Base-by-base conservation (phyloP, 495 filamentous ascomycete genomes). In the Annulohypoxylon stygium region DNA sequence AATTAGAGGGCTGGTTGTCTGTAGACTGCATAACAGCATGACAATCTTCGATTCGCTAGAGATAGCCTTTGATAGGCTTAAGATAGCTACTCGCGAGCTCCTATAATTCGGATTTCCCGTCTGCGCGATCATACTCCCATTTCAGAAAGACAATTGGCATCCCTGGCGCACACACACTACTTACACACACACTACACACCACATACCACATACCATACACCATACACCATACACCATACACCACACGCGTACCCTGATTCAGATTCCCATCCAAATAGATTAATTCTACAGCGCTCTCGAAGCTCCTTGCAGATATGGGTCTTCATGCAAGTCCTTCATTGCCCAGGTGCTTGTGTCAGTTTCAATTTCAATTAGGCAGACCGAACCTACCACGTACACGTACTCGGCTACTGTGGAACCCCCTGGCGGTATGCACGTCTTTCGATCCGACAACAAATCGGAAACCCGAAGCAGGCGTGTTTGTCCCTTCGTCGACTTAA, bases 401-500 rank as follows among this genome's bases (percentile, higher is more conserved):
- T 67, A 67, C 62, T 70, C 72, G 72, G 59, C 63, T 45, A 51
- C 63, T 59, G 71, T 69, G 71, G 66, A 43, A 62, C 57, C 57
- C 63, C 54, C 43, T 61, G 57, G 53, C 72, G 72, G 72, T 74
- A 74, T 74, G 72, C 72, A 74, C 62, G 67, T 64, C 58, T 70
- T 63, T 74, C 67, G 67, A 74, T 64, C 72, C 72, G 72, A 70
- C 67, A 57, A 26, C 72, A 74, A 74, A 74, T 70, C 72, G 72
- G 72, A 74, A 67, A 70, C 57, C 67, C 72, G 67, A 74, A 58
- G 50, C 12, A 20, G 39, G 36, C 47, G 41, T 41, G 11, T 50
- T 47, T 57, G 39, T 70, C 45, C 41, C 41, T 51, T 45, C 41
- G 34, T 30, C 43, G 34, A 47, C 53, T 61, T 43, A 43, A n/a